Percentiles rank a stretch among this genome's conserved stretches.
These are phyloP conservation scores for Incumbomyces delicatus DNA, from an alignment of 2,329 filamentous ascomycete species.

Conservation along the genomic window DNA sequence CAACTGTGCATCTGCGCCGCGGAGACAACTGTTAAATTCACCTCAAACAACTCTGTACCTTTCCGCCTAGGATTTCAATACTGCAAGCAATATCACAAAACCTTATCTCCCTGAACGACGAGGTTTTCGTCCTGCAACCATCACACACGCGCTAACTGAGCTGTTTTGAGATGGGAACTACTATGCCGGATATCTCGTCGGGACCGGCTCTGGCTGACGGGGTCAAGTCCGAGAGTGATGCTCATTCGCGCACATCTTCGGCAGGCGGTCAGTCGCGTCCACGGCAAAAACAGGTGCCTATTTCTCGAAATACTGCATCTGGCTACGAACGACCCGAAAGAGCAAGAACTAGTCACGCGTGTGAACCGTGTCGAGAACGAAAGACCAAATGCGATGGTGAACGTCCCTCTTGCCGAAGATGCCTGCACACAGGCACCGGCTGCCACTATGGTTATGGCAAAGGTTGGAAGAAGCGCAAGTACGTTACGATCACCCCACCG, in stretches of 20 bases:
- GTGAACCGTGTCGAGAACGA: slow-evolving; percentile 21
- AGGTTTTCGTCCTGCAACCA: no score
- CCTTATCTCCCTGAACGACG: no score
- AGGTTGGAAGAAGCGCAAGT: slow-evolving; percentile 22
- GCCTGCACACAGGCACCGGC: slow-evolving; percentile 19
- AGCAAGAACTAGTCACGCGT: slow-evolving; percentile 21
- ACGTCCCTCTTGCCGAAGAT: slow-evolving; percentile 19
- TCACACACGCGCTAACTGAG: no score
- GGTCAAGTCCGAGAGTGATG: not conserved
- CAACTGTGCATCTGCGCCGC: no score
- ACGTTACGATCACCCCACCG: slow-evolving; percentile 1
- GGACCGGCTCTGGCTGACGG: not conserved
- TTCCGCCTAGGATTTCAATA: no score
- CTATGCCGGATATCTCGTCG: no score
- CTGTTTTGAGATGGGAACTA: no score
- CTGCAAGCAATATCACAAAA: no score
- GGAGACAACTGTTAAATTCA: no score
- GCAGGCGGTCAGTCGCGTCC: slow-evolving; percentile 1
- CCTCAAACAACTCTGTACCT: no score
- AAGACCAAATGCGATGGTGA: slow-evolving; percentile 22
- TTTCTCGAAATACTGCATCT: slow-evolving; percentile 8
- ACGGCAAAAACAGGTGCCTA: slow-evolving; percentile 7
- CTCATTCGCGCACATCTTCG: slow-evolving; percentile 2
- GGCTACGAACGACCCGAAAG: slow-evolving; percentile 19
- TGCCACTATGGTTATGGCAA: slow-evolving; percentile 22